A percentile compares a stretch with the other conserved stretches of the same genome.
phyloP scores from a whole-genome alignment of 1,284 basidiomycete species.

The Fomitopsis schrenkii region DNA sequence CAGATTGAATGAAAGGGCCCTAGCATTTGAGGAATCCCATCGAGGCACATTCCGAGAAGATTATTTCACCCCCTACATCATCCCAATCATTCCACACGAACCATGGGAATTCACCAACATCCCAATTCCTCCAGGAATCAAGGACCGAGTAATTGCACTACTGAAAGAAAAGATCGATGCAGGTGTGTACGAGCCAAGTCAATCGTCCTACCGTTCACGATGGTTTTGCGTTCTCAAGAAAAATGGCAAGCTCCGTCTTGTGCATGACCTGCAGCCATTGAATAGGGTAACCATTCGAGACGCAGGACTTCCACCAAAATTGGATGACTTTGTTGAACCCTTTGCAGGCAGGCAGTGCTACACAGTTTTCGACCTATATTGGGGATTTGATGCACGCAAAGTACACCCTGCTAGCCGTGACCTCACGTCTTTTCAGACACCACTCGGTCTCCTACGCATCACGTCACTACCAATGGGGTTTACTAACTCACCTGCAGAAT shows the following conservation, averaged over 20 bases:
- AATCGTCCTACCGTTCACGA: no score
- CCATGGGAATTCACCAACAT: no score
- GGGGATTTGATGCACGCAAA: slow-evolving; percentile 12
- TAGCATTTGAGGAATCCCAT: not conserved
- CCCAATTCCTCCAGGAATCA: slow-evolving; percentile 29
- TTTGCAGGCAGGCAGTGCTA: no score
- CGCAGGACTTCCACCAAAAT: no score
- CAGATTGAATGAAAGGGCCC: slow-evolving; percentile 1
- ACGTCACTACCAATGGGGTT: slow-evolving; percentile 32
- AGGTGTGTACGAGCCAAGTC: slow-evolving; percentile 35
- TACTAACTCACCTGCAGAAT: slow-evolving; percentile 32
- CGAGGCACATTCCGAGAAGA: slow-evolving; percentile 1
- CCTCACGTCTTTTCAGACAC: slow-evolving; percentile 16
- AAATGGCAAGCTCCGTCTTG: slow-evolving; percentile 29
- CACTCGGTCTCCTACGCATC: no score
- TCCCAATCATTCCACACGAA: slow-evolving; percentile 11
- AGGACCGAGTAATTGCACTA: not conserved
- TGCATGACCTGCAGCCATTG: slow-evolving; percentile 27
- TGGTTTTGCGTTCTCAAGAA: slow-evolving; percentile 39
- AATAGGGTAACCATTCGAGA: slow-evolving; percentile 31
- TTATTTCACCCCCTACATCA: slow-evolving; percentile 5
- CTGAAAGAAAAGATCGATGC: slow-evolving; percentile 23
- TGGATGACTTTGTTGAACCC: no score
- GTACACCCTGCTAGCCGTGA: slow-evolving; percentile 24
- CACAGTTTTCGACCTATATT: slow-evolving; percentile 21